phyloP scores from a whole-genome alignment of 352 stramenopile genomes.

The Phytophthora melonis region DNA sequence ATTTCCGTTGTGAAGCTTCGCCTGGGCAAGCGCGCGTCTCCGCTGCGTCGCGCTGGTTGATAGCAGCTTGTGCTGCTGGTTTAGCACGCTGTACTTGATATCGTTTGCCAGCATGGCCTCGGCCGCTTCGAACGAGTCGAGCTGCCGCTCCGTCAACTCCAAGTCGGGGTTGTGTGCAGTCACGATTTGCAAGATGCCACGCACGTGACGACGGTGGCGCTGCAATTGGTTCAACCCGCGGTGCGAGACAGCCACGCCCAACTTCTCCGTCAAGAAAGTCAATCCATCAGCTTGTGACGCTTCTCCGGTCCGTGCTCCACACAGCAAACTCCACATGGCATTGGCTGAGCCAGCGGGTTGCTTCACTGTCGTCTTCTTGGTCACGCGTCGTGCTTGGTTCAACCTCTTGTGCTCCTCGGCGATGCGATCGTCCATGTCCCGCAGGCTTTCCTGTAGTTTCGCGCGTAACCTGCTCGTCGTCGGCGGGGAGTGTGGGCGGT shows the following conservation, averaged over 20 bases:
- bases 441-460: conserved; percentile 68
- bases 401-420: conserved; percentile 53
- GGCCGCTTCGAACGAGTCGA: conserved; percentile 82
- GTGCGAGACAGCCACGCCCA: conserved; percentile 67
- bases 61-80: conserved; percentile 66
- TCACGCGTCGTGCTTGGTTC: conserved; percentile 37
- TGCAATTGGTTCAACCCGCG: conserved; percentile 83
- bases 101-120: conserved; percentile 79
- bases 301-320: conserved; percentile 48
- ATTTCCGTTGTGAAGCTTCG: conserved; percentile 68
- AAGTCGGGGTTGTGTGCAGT: conserved; percentile 82
- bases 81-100: conserved; percentile 78
- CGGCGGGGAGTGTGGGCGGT: conserved; percentile 26
- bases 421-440: conserved; percentile 68
- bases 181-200: conserved; percentile 84
- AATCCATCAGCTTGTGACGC: conserved; percentile 62
- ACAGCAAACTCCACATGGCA: conserved; percentile 75
- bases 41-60: conserved; percentile 55
- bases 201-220: conserved; percentile 78
- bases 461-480: conserved; percentile 61
- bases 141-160: conserved; percentile 80
- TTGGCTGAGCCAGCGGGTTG: conserved; percentile 36
- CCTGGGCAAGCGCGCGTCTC: conserved; percentile 53
- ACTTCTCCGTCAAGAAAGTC: conserved; percentile 59
- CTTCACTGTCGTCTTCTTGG: conserved; percentile 40